Conservation (phyloP, 345 rosid species). For the Eucalyptus tenuipes region DNA sequence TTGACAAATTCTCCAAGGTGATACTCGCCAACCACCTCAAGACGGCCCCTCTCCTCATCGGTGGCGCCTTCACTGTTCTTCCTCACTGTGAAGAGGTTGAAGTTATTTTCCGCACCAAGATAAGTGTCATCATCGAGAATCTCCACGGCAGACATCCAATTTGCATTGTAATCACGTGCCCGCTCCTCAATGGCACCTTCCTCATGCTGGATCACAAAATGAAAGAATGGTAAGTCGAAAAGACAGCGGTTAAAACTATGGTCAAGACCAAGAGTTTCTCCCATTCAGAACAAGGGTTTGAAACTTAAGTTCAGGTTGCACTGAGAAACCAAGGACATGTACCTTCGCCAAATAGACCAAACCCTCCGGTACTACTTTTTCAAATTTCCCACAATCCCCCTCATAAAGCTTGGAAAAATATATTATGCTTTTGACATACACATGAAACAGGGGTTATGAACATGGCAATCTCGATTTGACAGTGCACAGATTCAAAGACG, state of each 20-base stretch:
- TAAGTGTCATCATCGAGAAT: constrained; percentile 80
- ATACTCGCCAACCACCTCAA: constrained; percentile 88
- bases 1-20: constrained; percentile 92
- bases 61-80: constrained; percentile 89
- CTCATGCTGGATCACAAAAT: constrained; percentile 48
- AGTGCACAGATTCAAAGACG: background rate
- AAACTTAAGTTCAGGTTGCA: background rate
- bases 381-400: background rate
- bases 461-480: background rate
- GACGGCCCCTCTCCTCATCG: constrained; percentile 72
- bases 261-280: background rate
- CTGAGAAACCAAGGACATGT: background rate
- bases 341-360: background rate
- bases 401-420: background rate
- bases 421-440: background rate
- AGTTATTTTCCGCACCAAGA: constrained; percentile 78
- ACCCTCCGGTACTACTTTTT: background rate
- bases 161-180: constrained; percentile 83
- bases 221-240: background rate
- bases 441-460: background rate
- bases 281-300: background rate
- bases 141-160: constrained; percentile 94
- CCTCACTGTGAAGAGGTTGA: constrained; percentile 65
- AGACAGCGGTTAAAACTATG: background rate
- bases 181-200: constrained; percentile 87